Evolutionary conservation across 805 yeast species (phyloP), one percentile per base, ranked within the genome.

Genomic region (Saccharomyces paradoxus): DNA sequence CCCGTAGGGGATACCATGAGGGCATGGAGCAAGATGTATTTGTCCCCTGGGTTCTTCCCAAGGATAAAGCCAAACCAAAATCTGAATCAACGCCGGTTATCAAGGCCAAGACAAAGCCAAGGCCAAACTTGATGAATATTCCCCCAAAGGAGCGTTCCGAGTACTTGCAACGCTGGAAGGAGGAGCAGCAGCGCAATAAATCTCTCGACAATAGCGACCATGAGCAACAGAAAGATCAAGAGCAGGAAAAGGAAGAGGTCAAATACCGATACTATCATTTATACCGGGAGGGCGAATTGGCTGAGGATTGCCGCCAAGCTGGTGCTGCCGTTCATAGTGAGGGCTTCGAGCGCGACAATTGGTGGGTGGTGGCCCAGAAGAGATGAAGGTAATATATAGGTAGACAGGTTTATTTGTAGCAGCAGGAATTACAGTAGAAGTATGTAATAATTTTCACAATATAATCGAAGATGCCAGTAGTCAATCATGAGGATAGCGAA

Each of bases 331-430:
- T 91, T 0, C 76, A 86, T 0, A 81, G 79, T 28, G 73, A 79
- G 47, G 99, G 99, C 0, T 94, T 92, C 66, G 98, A 94, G 67
- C 81, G 80, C 65, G 99, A 92, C 66, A 92, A 92, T 64, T 94
- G 98, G 98, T 92, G 96, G 87, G 84, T 76, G 2, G 72, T 84
- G 3, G 73, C 77, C 24, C 66, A 72, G 58, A 75, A 71, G 44
- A 37, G 44, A 21, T 37, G 44, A 37, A 37, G 44, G 22, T 17
- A 24, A 10, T 37, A 37, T 37, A 37, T 37, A 37, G 44, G 22
- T 37, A 37, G 22, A 17, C 24, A 37, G 13, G 22, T 3, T 8
- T 17, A 17, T 17, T n/a, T n/a, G 24, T 17, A 37, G 44, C 22
- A 8, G 22, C 17, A 37, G 24, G 22, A 8, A 9, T 37, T 8